Evolutionary conservation across 83 land plant genomes (phyloP), one percentile per base, ranked within the genome.

Genomic region (Thuja plicata): DNA sequence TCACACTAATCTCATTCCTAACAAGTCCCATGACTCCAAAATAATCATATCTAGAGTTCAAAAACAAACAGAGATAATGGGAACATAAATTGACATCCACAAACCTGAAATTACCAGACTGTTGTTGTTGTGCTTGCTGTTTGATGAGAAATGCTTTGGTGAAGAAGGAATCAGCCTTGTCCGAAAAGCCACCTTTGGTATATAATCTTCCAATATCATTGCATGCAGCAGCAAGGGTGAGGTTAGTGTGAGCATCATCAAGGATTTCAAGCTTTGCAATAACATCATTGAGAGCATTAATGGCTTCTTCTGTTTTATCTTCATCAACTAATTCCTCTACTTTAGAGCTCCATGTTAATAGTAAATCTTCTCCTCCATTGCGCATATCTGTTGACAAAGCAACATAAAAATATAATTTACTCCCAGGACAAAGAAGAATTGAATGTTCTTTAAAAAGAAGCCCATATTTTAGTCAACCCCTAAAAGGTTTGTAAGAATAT

Each of bases 261-360:
- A 34, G 73, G 19, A 21, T 80, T 48, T 84, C 89, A 30, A 93
- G 90, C 10, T 71, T 81, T 50, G 90, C 86, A 80, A 92, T 86
- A 60, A 92, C 89, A 38, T 88, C 48, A 45, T 92, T 87, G 38
- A 93, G 88, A 41, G 90, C 46, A 55, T 87, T 43, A 70, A 90
- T 88, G 24, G 94, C 93, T 2, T 87, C 91, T 15, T 88, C 93
- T 46, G 88, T 80, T 80, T 93, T 93, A 46, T 88, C 92, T 43
- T 73, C 55, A 86, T 93, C 94, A 24, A 92, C 27, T 74, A 93
- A 85, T 57, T 93, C 93, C 90, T 93, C 94, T 62, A 93, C 90
- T 62, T 78, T 40, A 13, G 88, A 76, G 80, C 88, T 88, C 94
- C 94, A 93, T 2, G 50, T 89, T 78, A 38, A 38, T 45, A 78